These are phyloP conservation scores for Rubia yunnanensis DNA, from an alignment of 257 asterid species.

Conservation along the genomic window DNA sequence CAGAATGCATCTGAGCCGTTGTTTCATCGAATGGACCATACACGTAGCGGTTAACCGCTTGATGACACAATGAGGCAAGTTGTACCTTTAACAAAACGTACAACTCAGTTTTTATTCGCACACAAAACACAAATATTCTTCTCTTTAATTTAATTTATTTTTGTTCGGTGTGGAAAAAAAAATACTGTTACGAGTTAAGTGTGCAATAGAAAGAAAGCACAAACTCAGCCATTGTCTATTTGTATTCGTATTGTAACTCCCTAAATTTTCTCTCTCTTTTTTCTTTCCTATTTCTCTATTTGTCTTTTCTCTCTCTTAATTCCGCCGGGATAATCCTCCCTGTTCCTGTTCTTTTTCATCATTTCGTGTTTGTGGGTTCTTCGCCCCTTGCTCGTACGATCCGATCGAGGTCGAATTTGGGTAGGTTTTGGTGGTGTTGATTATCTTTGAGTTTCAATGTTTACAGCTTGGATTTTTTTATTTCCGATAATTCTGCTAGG, in stretches of 20 bases:
- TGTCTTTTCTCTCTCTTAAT: neutral
- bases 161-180: neutral
- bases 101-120: neutral
- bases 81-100: neutral
- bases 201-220: neutral
- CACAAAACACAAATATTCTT: neutral
- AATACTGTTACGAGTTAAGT: neutral
- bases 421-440: slow-evolving; percentile 2
- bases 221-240: slow-evolving; percentile 5
- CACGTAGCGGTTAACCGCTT: neutral
- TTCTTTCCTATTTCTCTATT: neutral
- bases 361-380: neutral
- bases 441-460: neutral
- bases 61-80: neutral
- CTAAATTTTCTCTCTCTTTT: neutral
- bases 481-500: neutral
- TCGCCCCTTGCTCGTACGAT: neutral
- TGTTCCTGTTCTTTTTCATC: neutral
- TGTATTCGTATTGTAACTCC: slow-evolving; percentile 3
- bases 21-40: neutral
- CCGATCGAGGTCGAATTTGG: slow-evolving; percentile 8
- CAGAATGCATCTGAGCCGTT: slow-evolving; percentile 6
- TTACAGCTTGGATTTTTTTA: neutral
- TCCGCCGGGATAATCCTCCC: neutral
- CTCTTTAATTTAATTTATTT: neutral